Percentiles rank a stretch among this genome's conserved stretches.
phyloP scores from a whole-genome alignment of 1,284 basidiomycete genomes.

The Moniliella sp. region DNA sequence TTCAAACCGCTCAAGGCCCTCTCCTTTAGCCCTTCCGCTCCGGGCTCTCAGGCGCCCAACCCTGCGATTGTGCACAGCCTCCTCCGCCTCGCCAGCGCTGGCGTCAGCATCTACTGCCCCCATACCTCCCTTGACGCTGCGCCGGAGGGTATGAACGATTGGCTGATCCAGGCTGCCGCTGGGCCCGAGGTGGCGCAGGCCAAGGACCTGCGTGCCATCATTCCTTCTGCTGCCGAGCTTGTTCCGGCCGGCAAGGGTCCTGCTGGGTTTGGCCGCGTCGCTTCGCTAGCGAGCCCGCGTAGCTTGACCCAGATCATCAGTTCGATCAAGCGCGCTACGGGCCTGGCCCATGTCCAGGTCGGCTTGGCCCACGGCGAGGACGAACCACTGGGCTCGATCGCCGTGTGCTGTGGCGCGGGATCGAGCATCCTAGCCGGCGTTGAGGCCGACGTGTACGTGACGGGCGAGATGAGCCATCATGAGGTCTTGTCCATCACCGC shows the following conservation, averaged over 20 bases:
- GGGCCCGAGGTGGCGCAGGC: not conserved
- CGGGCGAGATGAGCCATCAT: too few species aligned
- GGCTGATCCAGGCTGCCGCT: conserved; percentile 13
- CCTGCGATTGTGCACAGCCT: conserved; percentile 41
- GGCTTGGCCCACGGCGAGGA: too few species aligned
- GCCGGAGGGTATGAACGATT: conserved; percentile 54
- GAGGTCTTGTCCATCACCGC: conserved; percentile 24
- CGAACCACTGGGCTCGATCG: too few species aligned
- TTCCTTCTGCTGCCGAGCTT: too few species aligned
- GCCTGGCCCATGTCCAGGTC: too few species aligned
- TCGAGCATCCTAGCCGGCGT: too few species aligned
- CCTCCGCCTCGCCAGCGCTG: conserved; percentile 53
- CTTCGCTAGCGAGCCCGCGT: conserved; percentile 2
- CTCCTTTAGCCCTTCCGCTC: conserved; percentile 40
- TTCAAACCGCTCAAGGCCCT: conserved; percentile 59
- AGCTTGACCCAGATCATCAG: conserved; percentile 2
- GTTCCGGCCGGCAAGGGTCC: too few species aligned
- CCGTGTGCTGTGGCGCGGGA: too few species aligned
- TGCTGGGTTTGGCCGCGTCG: not conserved
- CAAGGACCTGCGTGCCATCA: not conserved
- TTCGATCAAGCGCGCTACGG: too few species aligned
- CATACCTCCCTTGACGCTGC: conserved; percentile 67
- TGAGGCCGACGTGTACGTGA: too few species aligned
- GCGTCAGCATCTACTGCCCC: conserved; percentile 65
- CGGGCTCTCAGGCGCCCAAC: conserved; percentile 40